Conservation (phyloP, 768 basidiomycete genomes). For the Psilocybe azurescens region DNA sequence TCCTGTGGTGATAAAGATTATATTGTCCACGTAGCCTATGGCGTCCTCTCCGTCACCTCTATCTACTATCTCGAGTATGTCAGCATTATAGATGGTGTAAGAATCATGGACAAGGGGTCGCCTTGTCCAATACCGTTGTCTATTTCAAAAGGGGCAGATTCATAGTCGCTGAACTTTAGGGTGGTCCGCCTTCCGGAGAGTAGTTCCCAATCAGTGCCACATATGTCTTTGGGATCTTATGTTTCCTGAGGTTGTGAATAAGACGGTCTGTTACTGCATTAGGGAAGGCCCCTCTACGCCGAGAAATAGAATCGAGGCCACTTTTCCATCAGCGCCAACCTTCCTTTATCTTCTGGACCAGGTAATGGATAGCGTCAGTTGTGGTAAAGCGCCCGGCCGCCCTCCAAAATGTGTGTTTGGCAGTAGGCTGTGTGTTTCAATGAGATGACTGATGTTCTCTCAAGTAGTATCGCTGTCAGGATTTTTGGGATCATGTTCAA, state of each 20-base stretch:
- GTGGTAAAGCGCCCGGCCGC: conserved; percentile 42
- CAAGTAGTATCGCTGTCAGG: conserved; percentile 25
- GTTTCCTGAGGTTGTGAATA: conserved; percentile 36
- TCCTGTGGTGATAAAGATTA: too few species aligned
- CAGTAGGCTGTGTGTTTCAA: conserved; percentile 36
- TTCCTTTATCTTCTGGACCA: conserved; percentile 38
- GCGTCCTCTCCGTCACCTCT: conserved; percentile 14
- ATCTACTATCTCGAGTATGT: too few species aligned
- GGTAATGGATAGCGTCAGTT: conserved; percentile 36
- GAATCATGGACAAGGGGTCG: too few species aligned
- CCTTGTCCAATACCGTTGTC: conserved; percentile 31
- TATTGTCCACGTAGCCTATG: conserved; percentile 37
- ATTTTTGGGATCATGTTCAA: conserved; percentile 37
- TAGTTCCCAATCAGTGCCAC: conserved; percentile 24
- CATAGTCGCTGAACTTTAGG: conserved; percentile 25
- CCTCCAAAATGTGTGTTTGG: conserved; percentile 43
- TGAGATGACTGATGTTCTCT: conserved; percentile 27
- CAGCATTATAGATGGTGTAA: too few species aligned
- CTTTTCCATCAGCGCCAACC: conserved; percentile 40
- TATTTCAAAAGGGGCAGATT: conserved; percentile 15
- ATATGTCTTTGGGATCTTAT: conserved; percentile 29
- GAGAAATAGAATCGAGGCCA: conserved; percentile 41
- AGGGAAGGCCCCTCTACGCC: conserved; percentile 51
- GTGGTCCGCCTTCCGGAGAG: too few species aligned
- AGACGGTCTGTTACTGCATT: too few species aligned